Evolutionary conservation across 768 basidiomycete species (phyloP), one percentile per base, ranked within the genome.

Genomic region (Psilocybe tampanensis): DNA sequence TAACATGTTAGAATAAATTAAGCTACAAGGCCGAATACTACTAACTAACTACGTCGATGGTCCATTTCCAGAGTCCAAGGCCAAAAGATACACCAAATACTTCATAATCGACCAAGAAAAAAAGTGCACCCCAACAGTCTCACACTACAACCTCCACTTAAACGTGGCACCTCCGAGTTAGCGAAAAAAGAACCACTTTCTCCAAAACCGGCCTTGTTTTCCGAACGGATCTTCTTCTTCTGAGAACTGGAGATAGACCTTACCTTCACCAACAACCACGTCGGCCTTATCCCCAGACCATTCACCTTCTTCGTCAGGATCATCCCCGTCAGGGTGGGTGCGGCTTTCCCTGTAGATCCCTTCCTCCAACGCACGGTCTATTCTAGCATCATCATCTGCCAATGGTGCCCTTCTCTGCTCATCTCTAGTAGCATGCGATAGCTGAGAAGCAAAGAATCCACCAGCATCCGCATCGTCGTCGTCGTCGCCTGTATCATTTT

Each of bases 281-380:
- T 66, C 67, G 8, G 64, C 49, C 34, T 60, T 59, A 39, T 66
- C 67, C 5, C 67, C 65, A 15, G 42, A 23, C 67, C 67, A 68
- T 24, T 60, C 62, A 7, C 60, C 56, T n/a, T 58, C 56, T 7
- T 59, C 47, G 18, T 39, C 44, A 3, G 34, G n/a, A 15, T 33
- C 29, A 13, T 39, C n/a, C n/a, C n/a, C 44, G 2, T 21, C 45
- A n/a, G 17, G 21, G 8, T 15, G 50, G 18, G 56, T 55, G 33
- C 8, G 8, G 33, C 15, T 34, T 34, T 8, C 33, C 15, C 33
- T 34, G 33, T 34, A 7, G 33, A 34, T 34, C 2, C 23, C 53
- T 1, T 32, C 13, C 26, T 44, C 54, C n/a, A n/a, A n/a, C n/a
- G n/a, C n/a, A n/a, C n/a, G n/a, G n/a, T n/a, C n/a, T n/a, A n/a